Evolutionary conservation across 2,329 filamentous ascomycete genomes (phyloP), one percentile per base, ranked within the genome.

Genomic region (Ophiostoma perfectum): DNA sequence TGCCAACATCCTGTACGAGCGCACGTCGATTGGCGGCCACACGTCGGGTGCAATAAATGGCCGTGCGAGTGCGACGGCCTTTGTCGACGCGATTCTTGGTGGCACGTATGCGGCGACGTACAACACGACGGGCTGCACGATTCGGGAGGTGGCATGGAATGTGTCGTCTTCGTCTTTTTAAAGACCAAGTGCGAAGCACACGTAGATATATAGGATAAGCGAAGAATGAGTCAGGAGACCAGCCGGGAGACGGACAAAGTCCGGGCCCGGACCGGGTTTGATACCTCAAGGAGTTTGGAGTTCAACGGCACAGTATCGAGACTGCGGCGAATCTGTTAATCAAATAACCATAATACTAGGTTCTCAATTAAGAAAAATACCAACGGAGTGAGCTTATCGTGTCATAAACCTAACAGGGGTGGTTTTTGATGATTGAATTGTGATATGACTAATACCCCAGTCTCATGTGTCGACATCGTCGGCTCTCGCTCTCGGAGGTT

Each of bases 1-100:
- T 5, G 80, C 77, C 5, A 78, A 76, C n/a, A 79, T 83, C 60
- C 72, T 78, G 58, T 83, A 83, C 70, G 74, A 79, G 66, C 75
- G 80, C 2, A 81, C 82, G 71, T 73, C 72, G 39, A 71, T 79
- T 36, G 80, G 80, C 2, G 77, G 77, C 0, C 81, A 84, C 72
- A 69, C 72, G 1, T 73, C 76, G n/a, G 76, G 80, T 70, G 62
- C 70, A 16, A 14, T 67, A 38, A 74, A 74, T 62, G 75, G 75
- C 49, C 66, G 68, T 4, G 63, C 70, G 9, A 68, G 72, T 16
- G 74, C 74, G 11, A 69, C 72, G 38, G 70, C 70, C 2, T 76
- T 72, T 69, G 62, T 77, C 38, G 65, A 72, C 16, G 66, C 68
- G 18, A 64, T 74, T 44, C 65, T 74, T 14, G 67, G 64, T 55